Percentiles rank a stretch among this genome's conserved stretches.
These are phyloP conservation scores for Xenoacremonium recifei DNA, from an alignment of 2,329 filamentous ascomycete species.

Conservation along the genomic window DNA sequence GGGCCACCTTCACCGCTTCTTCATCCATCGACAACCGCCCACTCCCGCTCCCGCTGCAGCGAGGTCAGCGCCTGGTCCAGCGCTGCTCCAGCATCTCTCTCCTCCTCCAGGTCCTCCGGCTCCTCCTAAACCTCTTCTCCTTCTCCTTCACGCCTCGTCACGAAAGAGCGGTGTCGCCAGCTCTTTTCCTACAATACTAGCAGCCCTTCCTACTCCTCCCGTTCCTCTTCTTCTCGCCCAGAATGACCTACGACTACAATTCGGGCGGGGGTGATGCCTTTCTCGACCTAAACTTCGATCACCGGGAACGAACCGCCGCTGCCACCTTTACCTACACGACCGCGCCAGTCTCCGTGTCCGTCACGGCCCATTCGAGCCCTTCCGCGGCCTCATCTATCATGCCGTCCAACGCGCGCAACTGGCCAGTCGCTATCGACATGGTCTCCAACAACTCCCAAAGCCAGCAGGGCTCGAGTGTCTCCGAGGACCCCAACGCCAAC, in stretches of 20 bases:
- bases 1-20: conserved; percentile 38
- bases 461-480: conserved; percentile 47
- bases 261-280: conserved; percentile 57
- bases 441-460: conserved; percentile 40
- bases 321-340: conserved; percentile 24
- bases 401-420: conserved; percentile 37
- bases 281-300: conserved; percentile 60
- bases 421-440: conserved; percentile 56
- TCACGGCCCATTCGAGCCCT: conserved; percentile 30
- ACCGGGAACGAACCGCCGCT: conserved; percentile 51
- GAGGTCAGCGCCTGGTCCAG: conserved; percentile 21
- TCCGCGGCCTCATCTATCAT: conserved; percentile 33
- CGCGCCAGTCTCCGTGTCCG: conserved; percentile 14
- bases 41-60: conserved; percentile 21
- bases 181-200: conserved; percentile 36
- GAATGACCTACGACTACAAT: conserved; percentile 61
- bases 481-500: conserved; percentile 47
- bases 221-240: conserved; percentile 34
- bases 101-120: conserved; percentile 24
- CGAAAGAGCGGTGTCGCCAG: conserved; percentile 46
- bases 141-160: conserved; percentile 30
- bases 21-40: conserved; percentile 31
- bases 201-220: conserved; percentile 27
- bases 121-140: conserved; percentile 27
- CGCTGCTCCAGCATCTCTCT: conserved; percentile 24